Evolutionary conservation across 176 grass and related monocot species (phyloP).

Genomic region (Triticum aestivum): DNA sequence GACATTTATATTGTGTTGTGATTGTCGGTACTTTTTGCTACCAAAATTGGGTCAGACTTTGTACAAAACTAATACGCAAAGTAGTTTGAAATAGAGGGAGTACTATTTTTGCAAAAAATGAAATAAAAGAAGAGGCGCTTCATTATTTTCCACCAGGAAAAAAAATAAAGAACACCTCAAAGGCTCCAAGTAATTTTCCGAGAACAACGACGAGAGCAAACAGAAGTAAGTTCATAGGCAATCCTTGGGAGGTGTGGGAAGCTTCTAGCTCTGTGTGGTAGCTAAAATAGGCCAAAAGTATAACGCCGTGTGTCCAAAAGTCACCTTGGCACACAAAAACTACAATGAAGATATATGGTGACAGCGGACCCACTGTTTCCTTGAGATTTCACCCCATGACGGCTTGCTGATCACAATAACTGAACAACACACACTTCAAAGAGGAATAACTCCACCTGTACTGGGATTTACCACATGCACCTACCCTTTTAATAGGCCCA

Average conservation of each 20-base stretch:
- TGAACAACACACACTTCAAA: constrained; percentile 46
- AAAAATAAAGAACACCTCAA: neutral
- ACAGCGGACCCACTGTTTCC: neutral
- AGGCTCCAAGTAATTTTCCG: neutral
- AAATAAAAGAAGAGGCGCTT: neutral
- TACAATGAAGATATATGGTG: constrained; percentile 5
- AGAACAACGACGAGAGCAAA: neutral
- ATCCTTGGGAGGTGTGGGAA: neutral
- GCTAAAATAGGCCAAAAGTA: neutral
- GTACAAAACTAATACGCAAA: no score
- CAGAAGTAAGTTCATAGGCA: neutral
- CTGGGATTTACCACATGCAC: constrained; percentile 42
- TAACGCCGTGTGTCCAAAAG: neutral
- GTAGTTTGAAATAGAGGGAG: no score
- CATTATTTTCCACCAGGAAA: neutral
- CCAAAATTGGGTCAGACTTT: no score
- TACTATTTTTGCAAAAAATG: neutral
- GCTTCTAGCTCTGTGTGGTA: neutral
- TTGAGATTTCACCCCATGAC: neutral
- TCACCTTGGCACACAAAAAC: neutral
- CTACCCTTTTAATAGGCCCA: constrained; percentile 88
- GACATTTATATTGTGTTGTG: no score
- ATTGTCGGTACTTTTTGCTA: no score
- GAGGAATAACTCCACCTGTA: constrained; percentile 52
- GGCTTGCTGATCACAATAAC: constrained; percentile 17